Evolutionary conservation across 2,329 filamentous ascomycete genomes (phyloP).

Genomic region (Scedosporium dehoogii): DNA sequence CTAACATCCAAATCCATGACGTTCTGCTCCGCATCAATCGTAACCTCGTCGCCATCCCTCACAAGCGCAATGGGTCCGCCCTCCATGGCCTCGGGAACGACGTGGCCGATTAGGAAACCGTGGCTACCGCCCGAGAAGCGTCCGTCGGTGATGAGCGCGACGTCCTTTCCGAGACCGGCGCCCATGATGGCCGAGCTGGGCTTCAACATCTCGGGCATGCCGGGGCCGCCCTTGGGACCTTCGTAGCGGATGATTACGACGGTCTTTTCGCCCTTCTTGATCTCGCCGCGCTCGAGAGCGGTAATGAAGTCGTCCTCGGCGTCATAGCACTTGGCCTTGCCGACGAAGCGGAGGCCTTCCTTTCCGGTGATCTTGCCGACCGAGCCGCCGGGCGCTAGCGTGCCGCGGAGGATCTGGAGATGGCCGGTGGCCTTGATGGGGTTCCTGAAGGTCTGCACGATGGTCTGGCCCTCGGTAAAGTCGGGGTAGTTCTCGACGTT

Average conservation of each 20-base stretch:
- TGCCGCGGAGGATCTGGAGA: conserved; percentile 78
- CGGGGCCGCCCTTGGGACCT: conserved; percentile 84
- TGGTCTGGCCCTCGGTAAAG: conserved; percentile 65
- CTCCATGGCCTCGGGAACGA: conserved; percentile 78
- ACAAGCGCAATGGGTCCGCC: conserved; percentile 79
- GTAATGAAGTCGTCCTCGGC: conserved; percentile 73
- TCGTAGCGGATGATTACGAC: conserved; percentile 90
- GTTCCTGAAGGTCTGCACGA: conserved; percentile 71
- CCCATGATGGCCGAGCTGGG: conserved; percentile 91
- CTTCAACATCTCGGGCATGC: conserved; percentile 93
- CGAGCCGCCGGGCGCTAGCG: conserved; percentile 74
- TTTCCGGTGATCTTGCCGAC: conserved; percentile 94
- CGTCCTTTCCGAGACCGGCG: conserved; percentile 67
- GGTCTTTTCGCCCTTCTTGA: conserved; percentile 78
- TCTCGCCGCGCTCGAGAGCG: conserved; percentile 65
- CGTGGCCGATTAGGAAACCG: conserved; percentile 80
- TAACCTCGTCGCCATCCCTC: conserved; percentile 68
- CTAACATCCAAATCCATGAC: conserved; percentile 58
- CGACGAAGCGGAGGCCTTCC: conserved; percentile 74
- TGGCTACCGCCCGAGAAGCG: conserved; percentile 75
- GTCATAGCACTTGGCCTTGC: conserved; percentile 74
- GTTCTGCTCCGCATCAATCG: conserved; percentile 70
- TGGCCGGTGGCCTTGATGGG: conserved; percentile 84
- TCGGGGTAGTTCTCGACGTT: conserved; percentile 70
- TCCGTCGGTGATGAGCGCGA: conserved; percentile 64